These are phyloP conservation scores for Emericellopsis terricola DNA, from an alignment of 495 filamentous ascomycete genomes.

Conservation along the genomic window DNA sequence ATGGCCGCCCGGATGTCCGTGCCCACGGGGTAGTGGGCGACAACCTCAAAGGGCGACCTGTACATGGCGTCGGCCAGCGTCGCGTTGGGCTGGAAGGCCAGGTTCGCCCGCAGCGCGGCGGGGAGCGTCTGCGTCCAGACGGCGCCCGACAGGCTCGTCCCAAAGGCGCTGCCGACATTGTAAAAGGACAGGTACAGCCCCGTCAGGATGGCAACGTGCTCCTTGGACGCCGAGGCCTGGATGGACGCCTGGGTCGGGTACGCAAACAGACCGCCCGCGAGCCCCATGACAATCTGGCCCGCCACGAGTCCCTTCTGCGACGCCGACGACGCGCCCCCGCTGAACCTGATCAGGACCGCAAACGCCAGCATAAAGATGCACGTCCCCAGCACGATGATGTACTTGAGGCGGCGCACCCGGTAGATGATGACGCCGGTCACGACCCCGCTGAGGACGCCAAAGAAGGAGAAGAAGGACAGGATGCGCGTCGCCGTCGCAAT, in stretches of 20 bases:
- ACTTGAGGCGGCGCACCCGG: conserved; percentile 1
- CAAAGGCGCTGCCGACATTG: conserved; percentile 3
- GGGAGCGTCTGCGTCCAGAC: conserved; percentile 1
- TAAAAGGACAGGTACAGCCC: conserved; percentile 4
- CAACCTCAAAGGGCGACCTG: conserved; percentile 1
- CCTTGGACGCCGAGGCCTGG: conserved; percentile 1
- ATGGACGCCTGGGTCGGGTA: conserved; percentile 3
- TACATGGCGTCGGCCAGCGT: conserved; percentile 1
- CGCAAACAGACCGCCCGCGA: conserved; percentile 2
- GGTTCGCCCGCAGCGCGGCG: background rate
- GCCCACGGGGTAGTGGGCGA: conserved; percentile 2
- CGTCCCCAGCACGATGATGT: conserved; percentile 3
- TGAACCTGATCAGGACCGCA: conserved; percentile 1
- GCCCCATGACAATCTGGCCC: conserved; percentile 2
- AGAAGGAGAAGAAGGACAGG: conserved; percentile 3
- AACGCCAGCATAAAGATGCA: background rate
- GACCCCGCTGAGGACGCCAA: conserved; percentile 3
- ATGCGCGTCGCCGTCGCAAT: conserved; percentile 2
- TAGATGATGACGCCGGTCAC: conserved; percentile 1
- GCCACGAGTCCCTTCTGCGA: background rate
- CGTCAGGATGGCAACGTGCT: conserved; percentile 4
- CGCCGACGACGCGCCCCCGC: background rate
- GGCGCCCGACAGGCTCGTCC: conserved; percentile 1
- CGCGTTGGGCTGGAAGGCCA: conserved; percentile 1
- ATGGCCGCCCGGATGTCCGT: conserved; percentile 1